Percentiles rank a stretch among this genome's conserved stretches.
Evolutionary conservation across 2,329 filamentous ascomycete genomes (phyloP).

Genomic region (Zymoseptoria ardabiliae): DNA sequence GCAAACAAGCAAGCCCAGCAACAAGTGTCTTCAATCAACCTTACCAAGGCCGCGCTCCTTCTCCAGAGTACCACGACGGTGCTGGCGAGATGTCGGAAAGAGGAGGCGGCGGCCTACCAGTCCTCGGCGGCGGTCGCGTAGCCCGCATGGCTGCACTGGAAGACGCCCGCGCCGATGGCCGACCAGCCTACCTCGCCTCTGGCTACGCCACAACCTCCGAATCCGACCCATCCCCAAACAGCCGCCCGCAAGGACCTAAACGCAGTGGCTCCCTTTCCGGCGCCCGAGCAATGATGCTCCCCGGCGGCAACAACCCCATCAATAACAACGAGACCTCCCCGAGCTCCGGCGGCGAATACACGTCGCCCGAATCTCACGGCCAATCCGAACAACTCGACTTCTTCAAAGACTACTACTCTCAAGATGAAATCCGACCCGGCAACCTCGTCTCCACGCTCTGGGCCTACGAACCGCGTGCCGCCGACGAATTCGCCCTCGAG

Average conservation of each 20-base stretch:
- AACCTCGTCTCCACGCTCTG: constrained; percentile 87
- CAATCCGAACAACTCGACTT: constrained; percentile 92
- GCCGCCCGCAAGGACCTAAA: constrained; percentile 53
- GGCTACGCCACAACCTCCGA: background rate
- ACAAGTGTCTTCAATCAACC: constrained; percentile 86
- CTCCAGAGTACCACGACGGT: constrained; percentile 35
- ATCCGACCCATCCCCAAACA: constrained; percentile 22
- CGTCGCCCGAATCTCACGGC: constrained; percentile 80
- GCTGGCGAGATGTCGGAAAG: constrained; percentile 30
- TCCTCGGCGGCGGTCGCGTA: constrained; percentile 79
- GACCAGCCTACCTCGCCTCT: background rate
- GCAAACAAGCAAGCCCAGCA: constrained; percentile 51
- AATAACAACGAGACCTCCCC: constrained; percentile 66
- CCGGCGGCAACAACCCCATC: constrained; percentile 7
- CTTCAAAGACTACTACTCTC: constrained; percentile 98
- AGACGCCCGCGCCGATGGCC: constrained; percentile 41
- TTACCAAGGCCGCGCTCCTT: constrained; percentile 48
- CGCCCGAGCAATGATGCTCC: constrained; percentile 55
- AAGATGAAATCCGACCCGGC: constrained; percentile 87
- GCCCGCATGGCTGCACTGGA: constrained; percentile 94
- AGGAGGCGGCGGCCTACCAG: constrained; percentile 53
- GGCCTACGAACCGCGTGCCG: constrained; percentile 91
- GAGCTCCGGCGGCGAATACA: constrained; percentile 66
- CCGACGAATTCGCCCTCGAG: constrained; percentile 87
- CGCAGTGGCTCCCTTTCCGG: constrained; percentile 87